phyloP scores from a whole-genome alignment of 202 grass and related monocot species.

The Panicum virgatum region DNA sequence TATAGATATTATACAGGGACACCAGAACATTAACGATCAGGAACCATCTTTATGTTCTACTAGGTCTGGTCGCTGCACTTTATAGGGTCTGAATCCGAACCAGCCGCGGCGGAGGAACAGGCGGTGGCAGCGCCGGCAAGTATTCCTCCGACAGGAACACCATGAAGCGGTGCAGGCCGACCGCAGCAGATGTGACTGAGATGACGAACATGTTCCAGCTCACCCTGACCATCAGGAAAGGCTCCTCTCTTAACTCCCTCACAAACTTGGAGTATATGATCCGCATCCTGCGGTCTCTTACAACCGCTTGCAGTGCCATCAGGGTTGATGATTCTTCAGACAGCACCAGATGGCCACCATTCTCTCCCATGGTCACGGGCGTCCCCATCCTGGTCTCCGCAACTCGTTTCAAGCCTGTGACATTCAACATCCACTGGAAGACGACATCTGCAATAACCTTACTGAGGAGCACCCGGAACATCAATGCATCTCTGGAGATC shows the following conservation, averaged over 20 bases:
- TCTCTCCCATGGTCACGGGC: neutral
- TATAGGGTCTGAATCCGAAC: conserved; percentile 41
- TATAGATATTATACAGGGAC: conserved; percentile 26
- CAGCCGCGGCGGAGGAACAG: conserved; percentile 22
- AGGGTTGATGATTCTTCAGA: conserved; percentile 34
- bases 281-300: conserved; percentile 68
- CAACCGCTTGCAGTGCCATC: conserved; percentile 33
- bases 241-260: conserved; percentile 56
- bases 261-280: conserved; percentile 70
- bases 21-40: neutral
- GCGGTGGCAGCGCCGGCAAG: conserved; percentile 28
- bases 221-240: conserved; percentile 51
- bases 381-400: neutral
- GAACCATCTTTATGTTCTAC: neutral
- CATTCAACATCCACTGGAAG: conserved; percentile 68
- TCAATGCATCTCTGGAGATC: conserved; percentile 63
- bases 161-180: conserved; percentile 58
- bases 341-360: conserved; percentile 5
- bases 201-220: conserved; percentile 48
- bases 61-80: neutral
- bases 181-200: conserved; percentile 36
- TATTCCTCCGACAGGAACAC: conserved; percentile 59
- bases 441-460: conserved; percentile 58
- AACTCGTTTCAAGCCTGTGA: conserved; percentile 19
- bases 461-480: conserved; percentile 59